These are phyloP conservation scores for Spergularia marina DNA, from an alignment of 148 eudicot genomes.

Conservation along the genomic window DNA sequence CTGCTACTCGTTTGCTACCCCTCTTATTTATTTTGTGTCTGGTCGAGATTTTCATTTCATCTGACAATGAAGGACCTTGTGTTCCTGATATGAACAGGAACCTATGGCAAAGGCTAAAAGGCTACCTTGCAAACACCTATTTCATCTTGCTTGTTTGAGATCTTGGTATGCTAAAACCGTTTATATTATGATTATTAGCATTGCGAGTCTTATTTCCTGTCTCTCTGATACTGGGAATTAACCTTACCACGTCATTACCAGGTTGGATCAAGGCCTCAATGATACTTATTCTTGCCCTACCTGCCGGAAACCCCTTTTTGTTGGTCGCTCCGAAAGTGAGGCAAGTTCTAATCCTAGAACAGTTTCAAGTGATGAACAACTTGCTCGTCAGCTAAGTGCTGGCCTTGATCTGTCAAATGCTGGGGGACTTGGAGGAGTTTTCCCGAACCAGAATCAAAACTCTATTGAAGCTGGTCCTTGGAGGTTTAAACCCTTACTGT, in stretches of 20 bases:
- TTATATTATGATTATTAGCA: not conserved
- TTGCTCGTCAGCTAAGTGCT: conserved; percentile 79
- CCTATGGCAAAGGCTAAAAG: conserved; percentile 99
- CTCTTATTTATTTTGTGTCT: not conserved
- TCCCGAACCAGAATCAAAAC: conserved; percentile 53
- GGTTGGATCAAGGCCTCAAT: conserved; percentile 89
- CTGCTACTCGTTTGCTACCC: conserved; percentile 11
- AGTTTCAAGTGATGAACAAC: conserved; percentile 75
- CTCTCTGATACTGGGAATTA: conserved; percentile 7
- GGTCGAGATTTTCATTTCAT: conserved; percentile 14
- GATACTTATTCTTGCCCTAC: conserved; percentile 94
- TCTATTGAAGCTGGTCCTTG: conserved; percentile 56
- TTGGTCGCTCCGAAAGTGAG: conserved; percentile 59
- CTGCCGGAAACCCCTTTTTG: conserved; percentile 94
- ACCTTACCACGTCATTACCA: conserved; percentile 30
- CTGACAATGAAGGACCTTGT: not conserved
- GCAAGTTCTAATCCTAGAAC: conserved; percentile 38
- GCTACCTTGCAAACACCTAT: conserved; percentile 91
- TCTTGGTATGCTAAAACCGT: conserved; percentile 59
- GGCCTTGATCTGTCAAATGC: conserved; percentile 54
- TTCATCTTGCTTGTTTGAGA: conserved; percentile 94
- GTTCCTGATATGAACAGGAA: conserved; percentile 54
- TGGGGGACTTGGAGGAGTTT: conserved; percentile 55
- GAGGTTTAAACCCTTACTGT: conserved; percentile 48
- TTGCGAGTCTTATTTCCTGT: not conserved